Evolutionary conservation across 306 rosid genomes (phyloP), one percentile per base, ranked within the genome.

Genomic region (Trifolium repens): DNA sequence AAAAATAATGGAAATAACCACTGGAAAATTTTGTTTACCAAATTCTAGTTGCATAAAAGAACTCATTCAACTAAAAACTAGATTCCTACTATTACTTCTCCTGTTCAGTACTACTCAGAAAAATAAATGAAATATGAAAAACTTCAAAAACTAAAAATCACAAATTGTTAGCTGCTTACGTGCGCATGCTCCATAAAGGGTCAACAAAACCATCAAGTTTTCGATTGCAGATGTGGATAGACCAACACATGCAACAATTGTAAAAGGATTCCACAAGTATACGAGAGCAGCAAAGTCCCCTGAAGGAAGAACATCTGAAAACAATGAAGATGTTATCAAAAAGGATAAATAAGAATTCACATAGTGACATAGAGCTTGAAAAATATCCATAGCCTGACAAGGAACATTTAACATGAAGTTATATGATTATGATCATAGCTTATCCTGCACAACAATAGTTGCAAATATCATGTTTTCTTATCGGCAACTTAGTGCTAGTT

Each of bases 191-290:
- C 86, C 89, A 82, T 85, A 85, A 54, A 85, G 82, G 22, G 81
- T 82, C 60, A 80, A 67, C 79, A 82, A 78, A 65, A 83, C 34
- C 84, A 77, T 74, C 78, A 83, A 52, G 69, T 85, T 85, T 69
- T 82, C 89, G 57, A 85, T 69, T 69, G 83, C 76, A 64, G 89
- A 85, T 52, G 89, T 82, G 61, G 87, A 85, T 66, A 82, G 77
- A 80, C 89, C 89, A 40, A 85, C 87, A 1, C 89, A 85, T 59
- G 85, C 83, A 69, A 58, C 85, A 65, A 80, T 67, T 4, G 89
- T 82, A 81, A 85, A 85, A 63, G 87, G 85, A 78, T 81, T 84
- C 88, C 88, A 84, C 57, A 84, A 74, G 69, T 84, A 84, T 64
- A 74, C 70, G 40, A 84, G 85, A 49, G 83, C 88, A 78, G 83